Evolutionary conservation across 2,329 filamentous ascomycete species (phyloP).

Genomic region (Xylariaceae sp.): DNA sequence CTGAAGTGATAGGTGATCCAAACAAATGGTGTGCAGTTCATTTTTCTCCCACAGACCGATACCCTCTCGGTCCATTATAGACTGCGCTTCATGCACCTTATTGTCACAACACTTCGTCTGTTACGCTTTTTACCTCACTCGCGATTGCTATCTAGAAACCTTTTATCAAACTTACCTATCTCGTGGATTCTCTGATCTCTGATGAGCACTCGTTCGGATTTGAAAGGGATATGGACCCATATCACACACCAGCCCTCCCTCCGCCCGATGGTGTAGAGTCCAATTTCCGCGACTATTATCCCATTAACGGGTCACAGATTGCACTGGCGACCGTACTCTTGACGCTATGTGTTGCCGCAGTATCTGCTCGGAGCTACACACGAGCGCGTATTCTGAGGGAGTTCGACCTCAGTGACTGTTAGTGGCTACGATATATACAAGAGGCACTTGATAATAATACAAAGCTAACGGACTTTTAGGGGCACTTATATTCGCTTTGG

Average conservation of each 20-base stretch:
- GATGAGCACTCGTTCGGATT: no score
- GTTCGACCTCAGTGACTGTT: constrained; percentile 17
- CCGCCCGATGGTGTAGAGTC: constrained; percentile 13
- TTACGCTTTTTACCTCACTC: no score
- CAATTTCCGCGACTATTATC: constrained; percentile 11
- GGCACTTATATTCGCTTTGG: constrained; percentile 12
- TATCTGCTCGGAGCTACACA: constrained; percentile 12
- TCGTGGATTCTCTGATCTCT: no score
- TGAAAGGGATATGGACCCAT: constrained; percentile 12
- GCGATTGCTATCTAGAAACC: no score
- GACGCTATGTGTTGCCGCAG: not conserved
- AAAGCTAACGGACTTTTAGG: constrained; percentile 11
- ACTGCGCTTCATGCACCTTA: no score
- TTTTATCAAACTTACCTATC: no score
- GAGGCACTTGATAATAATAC: not conserved
- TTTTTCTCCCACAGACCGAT: no score
- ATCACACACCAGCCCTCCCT: constrained; percentile 9
- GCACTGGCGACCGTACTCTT: constrained; percentile 7
- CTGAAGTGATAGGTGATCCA: no score
- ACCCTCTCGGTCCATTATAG: no score
- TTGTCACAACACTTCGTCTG: no score
- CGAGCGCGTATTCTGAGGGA: constrained; percentile 13
- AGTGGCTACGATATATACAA: not conserved
- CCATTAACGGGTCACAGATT: constrained; percentile 7
- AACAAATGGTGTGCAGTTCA: no score